Conservation (phyloP, 1,284 basidiomycete genomes). For the Spongispora temasekensis region DNA sequence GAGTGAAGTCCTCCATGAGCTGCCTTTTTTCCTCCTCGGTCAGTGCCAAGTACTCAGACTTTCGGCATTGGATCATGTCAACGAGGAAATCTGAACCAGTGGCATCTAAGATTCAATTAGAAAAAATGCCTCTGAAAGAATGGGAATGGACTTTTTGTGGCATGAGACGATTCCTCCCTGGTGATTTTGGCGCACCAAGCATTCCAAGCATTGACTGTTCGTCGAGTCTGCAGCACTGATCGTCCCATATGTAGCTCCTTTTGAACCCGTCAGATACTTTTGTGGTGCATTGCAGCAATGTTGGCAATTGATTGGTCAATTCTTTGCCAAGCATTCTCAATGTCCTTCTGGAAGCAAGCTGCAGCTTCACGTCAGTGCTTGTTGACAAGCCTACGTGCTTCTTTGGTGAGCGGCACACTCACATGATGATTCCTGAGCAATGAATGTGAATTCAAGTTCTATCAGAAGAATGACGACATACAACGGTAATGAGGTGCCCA, state of each 20-base stretch:
- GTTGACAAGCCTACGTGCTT: not conserved
- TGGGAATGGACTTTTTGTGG: not conserved
- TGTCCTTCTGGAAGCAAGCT: not conserved
- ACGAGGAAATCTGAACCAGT: not conserved
- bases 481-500: not conserved
- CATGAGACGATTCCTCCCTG: not conserved
- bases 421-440: not conserved
- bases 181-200: conserved; percentile 5
- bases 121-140: not conserved
- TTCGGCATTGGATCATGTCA: not conserved
- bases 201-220: conserved; percentile 5
- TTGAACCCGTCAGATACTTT: not conserved
- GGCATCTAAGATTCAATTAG: not conserved
- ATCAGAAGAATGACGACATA: not conserved
- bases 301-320: not conserved
- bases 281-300: conserved; percentile 1
- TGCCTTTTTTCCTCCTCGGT: no score
- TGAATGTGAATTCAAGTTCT: not conserved
- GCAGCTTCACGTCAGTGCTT: not conserved
- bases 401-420: not conserved
- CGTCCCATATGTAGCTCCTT: conserved; percentile 4
- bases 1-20: not conserved
- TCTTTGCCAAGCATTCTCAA: not conserved
- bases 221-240: not conserved
- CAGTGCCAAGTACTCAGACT: not conserved